These are phyloP conservation scores for Pichia scutulata DNA, from an alignment of 805 yeast genomes.

Conservation along the genomic window DNA sequence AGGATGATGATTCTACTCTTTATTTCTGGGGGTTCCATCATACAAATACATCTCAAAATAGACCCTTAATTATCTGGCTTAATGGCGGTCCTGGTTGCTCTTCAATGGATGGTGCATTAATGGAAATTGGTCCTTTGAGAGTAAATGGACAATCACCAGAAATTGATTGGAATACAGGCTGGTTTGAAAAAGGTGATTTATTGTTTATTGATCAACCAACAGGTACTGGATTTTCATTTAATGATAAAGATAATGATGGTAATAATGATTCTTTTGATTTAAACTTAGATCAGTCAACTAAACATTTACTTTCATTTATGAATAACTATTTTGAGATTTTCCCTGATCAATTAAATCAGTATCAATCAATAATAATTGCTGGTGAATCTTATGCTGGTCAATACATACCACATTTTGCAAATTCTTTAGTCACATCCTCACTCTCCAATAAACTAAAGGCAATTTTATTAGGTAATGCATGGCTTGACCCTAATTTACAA, in stretches of 20 bases:
- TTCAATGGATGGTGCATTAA: constrained; percentile 92
- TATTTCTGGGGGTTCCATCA: constrained; percentile 70
- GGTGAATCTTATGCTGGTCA: constrained; percentile 99
- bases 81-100: constrained; percentile 99
- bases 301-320: constrained; percentile 58
- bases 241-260: constrained; percentile 16
- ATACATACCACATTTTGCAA: constrained; percentile 83
- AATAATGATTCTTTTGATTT: constrained; percentile 38
- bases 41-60: constrained; percentile 18
- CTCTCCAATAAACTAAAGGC: constrained; percentile 45
- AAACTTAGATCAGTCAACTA: constrained; percentile 50
- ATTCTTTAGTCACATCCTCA: constrained; percentile 34
- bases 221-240: constrained; percentile 83
- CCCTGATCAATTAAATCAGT: constrained; percentile 56
- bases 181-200: constrained; percentile 75
- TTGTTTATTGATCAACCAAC: constrained; percentile 91
- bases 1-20: constrained; percentile 23
- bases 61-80: constrained; percentile 71
- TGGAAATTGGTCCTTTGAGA: constrained; percentile 88
- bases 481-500: constrained; percentile 87
- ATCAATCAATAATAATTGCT: constrained; percentile 58
- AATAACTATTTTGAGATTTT: constrained; percentile 58
- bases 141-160: constrained; percentile 30
- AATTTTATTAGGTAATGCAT: constrained; percentile 82
- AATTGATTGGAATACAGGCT: constrained; percentile 58